Conservation (phyloP, 768 basidiomycete genomes). For the Leccinellum luteum region DNA sequence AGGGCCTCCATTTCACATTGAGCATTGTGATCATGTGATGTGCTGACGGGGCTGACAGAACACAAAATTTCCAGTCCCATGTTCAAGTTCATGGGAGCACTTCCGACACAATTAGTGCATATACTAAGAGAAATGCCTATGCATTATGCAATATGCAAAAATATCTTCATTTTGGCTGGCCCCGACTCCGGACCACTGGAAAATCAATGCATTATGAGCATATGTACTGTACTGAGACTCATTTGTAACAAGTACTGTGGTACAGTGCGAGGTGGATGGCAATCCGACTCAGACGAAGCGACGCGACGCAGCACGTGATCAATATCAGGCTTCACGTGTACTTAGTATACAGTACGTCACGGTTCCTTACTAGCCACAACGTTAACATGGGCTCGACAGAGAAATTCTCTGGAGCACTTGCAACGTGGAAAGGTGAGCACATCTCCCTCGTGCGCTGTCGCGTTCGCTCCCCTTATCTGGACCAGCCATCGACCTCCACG, state of each 20-base stretch:
- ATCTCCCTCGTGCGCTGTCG: slow-evolving; percentile 2
- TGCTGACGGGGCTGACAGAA: neutral
- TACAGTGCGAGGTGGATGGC: too few species aligned
- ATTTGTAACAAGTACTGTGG: too few species aligned
- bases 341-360: too few species aligned
- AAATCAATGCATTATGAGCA: neutral
- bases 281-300: too few species aligned
- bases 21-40: neutral
- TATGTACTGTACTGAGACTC: neutral
- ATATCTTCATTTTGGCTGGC: neutral
- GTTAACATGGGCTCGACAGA: slow-evolving; percentile 36
- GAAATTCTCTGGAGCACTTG: slow-evolving; percentile 90
- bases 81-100: neutral
- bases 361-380: too few species aligned
- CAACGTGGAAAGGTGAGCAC: slow-evolving; percentile 84
- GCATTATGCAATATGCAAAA: neutral
- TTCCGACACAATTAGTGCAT: neutral
- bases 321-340: too few species aligned
- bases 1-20: neutral
- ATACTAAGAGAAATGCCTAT: neutral
- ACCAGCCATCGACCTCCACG: slow-evolving; percentile 80
- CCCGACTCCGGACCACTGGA: neutral
- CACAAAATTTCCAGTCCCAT: neutral
- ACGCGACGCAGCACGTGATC: too few species aligned
- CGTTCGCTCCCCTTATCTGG: neutral